Evolutionary conservation across 2,329 filamentous ascomycete genomes (phyloP), one percentile per base, ranked within the genome.

Genomic region (Exserohilum rostratum): DNA sequence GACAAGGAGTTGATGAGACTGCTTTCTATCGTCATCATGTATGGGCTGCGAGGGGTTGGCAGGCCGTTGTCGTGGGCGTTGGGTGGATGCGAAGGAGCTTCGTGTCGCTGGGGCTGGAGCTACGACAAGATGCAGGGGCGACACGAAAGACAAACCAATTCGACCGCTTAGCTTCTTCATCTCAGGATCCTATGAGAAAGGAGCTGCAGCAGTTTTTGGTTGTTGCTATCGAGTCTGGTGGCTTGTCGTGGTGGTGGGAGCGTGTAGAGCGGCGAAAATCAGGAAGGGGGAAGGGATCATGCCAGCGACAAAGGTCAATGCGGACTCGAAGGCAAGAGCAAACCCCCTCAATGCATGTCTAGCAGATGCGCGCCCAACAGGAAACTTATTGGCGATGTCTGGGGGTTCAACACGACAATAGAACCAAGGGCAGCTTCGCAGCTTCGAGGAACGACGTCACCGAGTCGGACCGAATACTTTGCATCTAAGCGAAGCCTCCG

Each of bases 381-480:
- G 29, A 39, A 13, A 29, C 22, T 6, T 7, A 12, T 37, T 17
- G 15, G 25, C 34, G 20, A 25, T 5, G n/a, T 46, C 12, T 35
- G n/a, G 27, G 29, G 6, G 39, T 15, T 18, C 33, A 9, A 27
- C 15, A 45, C 18, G 15, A 34, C 9, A 33, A 11, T 17, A 12
- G 33, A 45, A 39, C 22, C 10, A 30, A 7, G 22, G n/a, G 17
- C 3, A 12, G 20, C 5, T 25, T 22, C 18, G 29, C 4, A 33
- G 46, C 46, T 31, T 20, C 35, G 25, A 25, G 37, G 29, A 6
- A 1, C 27, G 37, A 50, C 51, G 51, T 54, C 51, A 50, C 18
- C 3, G 33, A 34, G 11, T 54, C 51, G 51, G 51, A 20, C 51
- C 51, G 51, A 50, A 45, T 50, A 11, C 5, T 50, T 50, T 27